Conservation (phyloP, 2,329 filamentous ascomycete genomes). For the Ophiostoma perfectum region DNA sequence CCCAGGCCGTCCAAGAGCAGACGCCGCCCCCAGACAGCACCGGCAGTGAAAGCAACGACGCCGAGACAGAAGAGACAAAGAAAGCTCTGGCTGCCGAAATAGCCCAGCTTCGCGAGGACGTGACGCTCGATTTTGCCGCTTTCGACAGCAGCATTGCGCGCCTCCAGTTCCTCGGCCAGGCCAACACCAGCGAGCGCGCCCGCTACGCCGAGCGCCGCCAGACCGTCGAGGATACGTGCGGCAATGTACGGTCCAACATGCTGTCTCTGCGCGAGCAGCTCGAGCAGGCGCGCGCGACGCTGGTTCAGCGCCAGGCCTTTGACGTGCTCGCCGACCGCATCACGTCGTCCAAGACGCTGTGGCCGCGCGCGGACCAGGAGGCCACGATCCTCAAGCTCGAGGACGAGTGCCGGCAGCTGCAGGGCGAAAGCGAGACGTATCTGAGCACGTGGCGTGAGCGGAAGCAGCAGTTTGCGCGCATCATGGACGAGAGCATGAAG, state of each 20-base stretch:
- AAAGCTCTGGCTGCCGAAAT: conserved; percentile 39
- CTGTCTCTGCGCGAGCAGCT: conserved; percentile 64
- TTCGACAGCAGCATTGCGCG: conserved; percentile 83
- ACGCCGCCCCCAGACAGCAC: conserved; percentile 60
- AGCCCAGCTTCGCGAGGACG: conserved; percentile 71
- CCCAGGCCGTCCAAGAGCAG: conserved; percentile 47
- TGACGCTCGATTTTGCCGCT: conserved; percentile 80
- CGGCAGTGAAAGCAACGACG: conserved; percentile 25
- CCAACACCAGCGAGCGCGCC: conserved; percentile 76
- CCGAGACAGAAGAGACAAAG: background rate
- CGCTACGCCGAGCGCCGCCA: conserved; percentile 77
- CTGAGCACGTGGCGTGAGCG: conserved; percentile 78
- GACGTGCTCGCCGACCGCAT: conserved; percentile 86
- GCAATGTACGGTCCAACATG: conserved; percentile 71
- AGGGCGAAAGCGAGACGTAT: conserved; percentile 77
- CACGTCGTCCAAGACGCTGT: conserved; percentile 70
- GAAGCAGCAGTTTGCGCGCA: conserved; percentile 76
- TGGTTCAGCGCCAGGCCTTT: conserved; percentile 76
- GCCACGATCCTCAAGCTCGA: conserved; percentile 74
- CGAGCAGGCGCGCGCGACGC: conserved; percentile 66
- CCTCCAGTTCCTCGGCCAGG: conserved; percentile 78
- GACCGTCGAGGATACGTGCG: conserved; percentile 71
- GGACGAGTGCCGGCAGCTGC: conserved; percentile 80
- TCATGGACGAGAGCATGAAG: conserved; percentile 86
- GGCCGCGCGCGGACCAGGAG: conserved; percentile 77